Evolutionary conservation across 164 flowering plant species (phyloP).

Genomic region (Sedum album): DNA sequence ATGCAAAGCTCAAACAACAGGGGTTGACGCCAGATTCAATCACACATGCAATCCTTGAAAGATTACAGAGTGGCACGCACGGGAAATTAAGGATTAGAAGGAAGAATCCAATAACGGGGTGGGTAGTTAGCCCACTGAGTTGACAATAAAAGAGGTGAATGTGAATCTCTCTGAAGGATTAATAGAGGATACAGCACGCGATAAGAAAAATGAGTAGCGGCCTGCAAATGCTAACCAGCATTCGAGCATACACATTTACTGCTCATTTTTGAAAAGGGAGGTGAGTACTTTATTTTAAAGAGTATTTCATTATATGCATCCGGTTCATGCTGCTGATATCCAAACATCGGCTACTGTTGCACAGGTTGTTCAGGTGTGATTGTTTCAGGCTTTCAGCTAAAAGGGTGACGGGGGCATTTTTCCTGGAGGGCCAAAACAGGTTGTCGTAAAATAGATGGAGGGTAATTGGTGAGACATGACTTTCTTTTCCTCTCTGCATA

Average conservation of each 20-base stretch:
- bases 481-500: no score
- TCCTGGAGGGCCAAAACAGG: no score
- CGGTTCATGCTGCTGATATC: neutral
- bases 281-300: neutral
- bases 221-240: neutral
- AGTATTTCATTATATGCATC: neutral
- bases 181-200: neutral
- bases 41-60: constrained; percentile 67
- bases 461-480: no score
- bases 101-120: constrained; percentile 74
- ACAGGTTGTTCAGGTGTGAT: neutral
- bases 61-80: constrained; percentile 71
- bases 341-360: neutral
- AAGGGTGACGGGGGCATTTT: no score
- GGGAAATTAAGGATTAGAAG: constrained; percentile 44
- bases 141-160: constrained; percentile 27
- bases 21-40: constrained; percentile 86
- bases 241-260: no score
- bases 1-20: constrained; percentile 76
- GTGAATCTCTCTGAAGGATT: neutral
- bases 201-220: neutral
- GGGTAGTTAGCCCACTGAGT: constrained; percentile 79
- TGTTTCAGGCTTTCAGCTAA: neutral
- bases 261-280: no score
- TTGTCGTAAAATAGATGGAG: no score